Evolutionary conservation across 192 early-diverging fungal genomes (phyloP), one percentile per base, ranked within the genome.

Genomic region (Lobulomyces angularis): DNA sequence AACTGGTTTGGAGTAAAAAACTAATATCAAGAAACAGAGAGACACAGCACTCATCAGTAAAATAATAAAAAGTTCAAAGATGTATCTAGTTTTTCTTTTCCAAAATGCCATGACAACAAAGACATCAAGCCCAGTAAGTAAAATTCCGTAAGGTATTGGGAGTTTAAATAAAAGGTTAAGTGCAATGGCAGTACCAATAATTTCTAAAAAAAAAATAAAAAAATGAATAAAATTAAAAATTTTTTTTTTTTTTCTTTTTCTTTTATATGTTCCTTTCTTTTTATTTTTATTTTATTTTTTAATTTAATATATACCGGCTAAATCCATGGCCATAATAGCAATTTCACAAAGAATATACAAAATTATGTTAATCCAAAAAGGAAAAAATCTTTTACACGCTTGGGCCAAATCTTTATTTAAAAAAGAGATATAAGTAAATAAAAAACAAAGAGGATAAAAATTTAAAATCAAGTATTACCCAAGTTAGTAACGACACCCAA

Each of bases 181-280:
- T 0, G 81, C 84, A 43, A 88, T 82, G 0, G 84, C 86, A 33
- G 87, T 86, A 8, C 89, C 89, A n/a, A 92, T 77, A 11, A 90
- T 83, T 43, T 39, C 12, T 30, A 16, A 12, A 16, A 32, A n/a
- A n/a, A n/a, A n/a, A n/a, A n/a, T n/a, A n/a, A n/a, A n/a, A n/a
- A n/a, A n/a, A n/a, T n/a, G n/a, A n/a, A n/a, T n/a, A n/a, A n/a
- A n/a, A n/a, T n/a, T n/a, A n/a, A n/a, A n/a, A n/a, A n/a, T n/a
- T n/a, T n/a, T n/a, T n/a, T n/a, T n/a, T n/a, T n/a, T n/a, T n/a
- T n/a, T n/a, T n/a, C n/a, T 19, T 12, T 39, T 11, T 39, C 31
- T 12, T 12, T 19, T 32, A 16, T 30, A 39, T 24, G 30, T 19
- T 12, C 12, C 12, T 12, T 30, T 11, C 38, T 12, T 24, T 16